These are phyloP conservation scores for Mucor lusitanicus DNA, from an alignment of 371 early-diverging fungal genomes.

Conservation along the genomic window DNA sequence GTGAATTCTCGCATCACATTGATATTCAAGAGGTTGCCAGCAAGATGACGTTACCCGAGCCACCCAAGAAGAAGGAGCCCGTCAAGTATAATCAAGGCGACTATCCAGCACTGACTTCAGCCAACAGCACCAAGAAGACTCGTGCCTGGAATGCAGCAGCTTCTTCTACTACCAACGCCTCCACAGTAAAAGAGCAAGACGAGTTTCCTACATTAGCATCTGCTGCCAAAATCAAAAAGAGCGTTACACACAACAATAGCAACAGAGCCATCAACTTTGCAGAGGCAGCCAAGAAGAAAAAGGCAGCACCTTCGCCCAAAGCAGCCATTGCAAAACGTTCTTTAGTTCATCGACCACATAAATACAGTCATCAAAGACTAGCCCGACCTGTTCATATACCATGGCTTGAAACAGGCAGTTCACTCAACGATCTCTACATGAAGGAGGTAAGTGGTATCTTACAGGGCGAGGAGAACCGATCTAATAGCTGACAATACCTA, in stretches of 20 bases:
- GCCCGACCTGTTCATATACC: conserved; percentile 51
- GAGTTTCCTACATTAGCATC: conserved; percentile 43
- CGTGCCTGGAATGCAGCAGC: not conserved
- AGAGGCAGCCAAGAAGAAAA: conserved; percentile 36
- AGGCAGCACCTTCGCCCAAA: conserved; percentile 7
- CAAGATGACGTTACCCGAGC: conserved; percentile 25
- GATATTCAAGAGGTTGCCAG: conserved; percentile 47
- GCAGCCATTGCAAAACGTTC: not conserved
- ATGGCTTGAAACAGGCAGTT: conserved; percentile 59
- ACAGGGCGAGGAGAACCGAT: not conserved
- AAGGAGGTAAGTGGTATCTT: conserved; percentile 34
- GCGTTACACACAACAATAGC: not conserved
- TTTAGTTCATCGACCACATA: not conserved
- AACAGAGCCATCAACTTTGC: conserved; percentile 35
- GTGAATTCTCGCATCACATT: conserved; percentile 66
- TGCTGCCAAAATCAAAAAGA: conserved; percentile 27
- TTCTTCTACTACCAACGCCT: no score
- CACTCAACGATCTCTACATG: conserved; percentile 47
- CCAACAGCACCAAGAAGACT: not conserved
- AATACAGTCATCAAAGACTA: conserved; percentile 21
- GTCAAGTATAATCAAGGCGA: not conserved
- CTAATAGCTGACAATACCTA: no score
- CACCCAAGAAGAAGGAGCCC: not conserved
- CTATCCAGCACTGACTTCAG: not conserved
- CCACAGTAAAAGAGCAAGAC: conserved; percentile 6